Evolutionary conservation across 352 stramenopile genomes (phyloP).

Genomic region (Elongisporangium anandrum): DNA sequence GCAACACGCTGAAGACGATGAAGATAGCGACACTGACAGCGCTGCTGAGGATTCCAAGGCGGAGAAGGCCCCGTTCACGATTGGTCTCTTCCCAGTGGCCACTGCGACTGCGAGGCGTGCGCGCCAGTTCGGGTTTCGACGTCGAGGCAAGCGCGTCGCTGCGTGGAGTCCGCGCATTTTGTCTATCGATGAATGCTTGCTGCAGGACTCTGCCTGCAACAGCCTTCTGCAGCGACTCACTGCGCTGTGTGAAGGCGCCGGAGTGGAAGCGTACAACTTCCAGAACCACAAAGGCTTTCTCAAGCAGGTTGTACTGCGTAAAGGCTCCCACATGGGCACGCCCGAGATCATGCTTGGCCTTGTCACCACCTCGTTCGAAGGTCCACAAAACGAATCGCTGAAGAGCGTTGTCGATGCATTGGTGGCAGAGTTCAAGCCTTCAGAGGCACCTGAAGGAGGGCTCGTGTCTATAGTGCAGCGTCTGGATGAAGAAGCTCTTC

Average conservation of each 20-base stretch:
- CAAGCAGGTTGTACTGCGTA: slow-evolving; percentile 65
- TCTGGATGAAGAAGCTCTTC: slow-evolving; percentile 52
- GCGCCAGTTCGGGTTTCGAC: slow-evolving; percentile 29
- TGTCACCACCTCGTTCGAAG: slow-evolving; percentile 45
- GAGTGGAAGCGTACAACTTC: slow-evolving; percentile 55
- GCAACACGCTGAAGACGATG: not conserved
- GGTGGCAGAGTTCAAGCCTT: slow-evolving; percentile 11
- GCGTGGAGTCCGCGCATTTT: slow-evolving; percentile 65
- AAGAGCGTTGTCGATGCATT: slow-evolving; percentile 27
- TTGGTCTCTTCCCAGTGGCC: slow-evolving; percentile 64
- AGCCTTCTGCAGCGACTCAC: slow-evolving; percentile 32
- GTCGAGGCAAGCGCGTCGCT: slow-evolving; percentile 19
- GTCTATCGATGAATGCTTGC: slow-evolving; percentile 51
- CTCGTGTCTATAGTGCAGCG: slow-evolving; percentile 65
- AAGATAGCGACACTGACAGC: not conserved
- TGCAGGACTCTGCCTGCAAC: slow-evolving; percentile 47
- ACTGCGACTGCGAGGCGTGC: slow-evolving; percentile 40
- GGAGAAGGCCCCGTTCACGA: slow-evolving; percentile 31
- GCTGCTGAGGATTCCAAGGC: not conserved
- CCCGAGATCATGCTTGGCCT: slow-evolving; percentile 66
- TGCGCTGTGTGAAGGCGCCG: slow-evolving; percentile 17
- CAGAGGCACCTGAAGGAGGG: slow-evolving; percentile 1
- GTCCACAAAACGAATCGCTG: slow-evolving; percentile 25
- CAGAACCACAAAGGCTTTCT: slow-evolving; percentile 50
- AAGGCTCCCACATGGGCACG: slow-evolving; percentile 17